A percentile compares a stretch with the other conserved stretches of the same genome.
Conservation (phyloP, 331 rosid species). For the Acacia concinna region DNA sequence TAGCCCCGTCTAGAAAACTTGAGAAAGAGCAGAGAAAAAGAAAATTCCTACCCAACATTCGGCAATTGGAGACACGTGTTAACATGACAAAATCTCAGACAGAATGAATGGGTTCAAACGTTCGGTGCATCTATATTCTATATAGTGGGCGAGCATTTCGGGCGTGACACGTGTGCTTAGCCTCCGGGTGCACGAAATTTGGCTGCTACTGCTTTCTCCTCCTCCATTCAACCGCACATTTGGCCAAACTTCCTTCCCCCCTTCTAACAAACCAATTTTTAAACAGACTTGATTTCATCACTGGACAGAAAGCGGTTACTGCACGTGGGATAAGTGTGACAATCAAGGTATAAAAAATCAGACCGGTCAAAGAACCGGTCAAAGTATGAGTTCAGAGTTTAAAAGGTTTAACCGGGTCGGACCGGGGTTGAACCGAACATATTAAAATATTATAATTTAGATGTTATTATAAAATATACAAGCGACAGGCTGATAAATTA, state of each 20-base stretch:
- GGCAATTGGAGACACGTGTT: not conserved
- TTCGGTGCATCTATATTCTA: not conserved
- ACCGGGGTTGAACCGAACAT: too few relatives aligned
- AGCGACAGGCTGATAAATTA: too few relatives aligned
- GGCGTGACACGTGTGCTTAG: not conserved
- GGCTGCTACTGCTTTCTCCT: not conserved
- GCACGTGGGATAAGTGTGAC: not conserved
- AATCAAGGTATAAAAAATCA: too few relatives aligned
- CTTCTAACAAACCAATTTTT: not conserved
- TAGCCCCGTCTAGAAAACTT: not conserved
- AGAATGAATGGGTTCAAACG: not conserved
- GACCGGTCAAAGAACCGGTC: too few relatives aligned
- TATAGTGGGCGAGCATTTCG: not conserved
- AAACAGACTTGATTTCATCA: not conserved
- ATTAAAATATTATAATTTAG: too few relatives aligned
- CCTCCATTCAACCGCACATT: slow-evolving; percentile 13
- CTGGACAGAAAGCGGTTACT: not conserved
- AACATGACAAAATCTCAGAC: not conserved
- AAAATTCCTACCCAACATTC: not conserved
- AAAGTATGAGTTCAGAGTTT: too few relatives aligned
- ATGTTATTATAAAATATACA: too few relatives aligned
- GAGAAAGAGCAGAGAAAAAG: not conserved
- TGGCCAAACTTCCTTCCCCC: not conserved
- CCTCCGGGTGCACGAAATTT: not conserved
- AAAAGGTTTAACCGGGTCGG: too few relatives aligned